Percentiles rank a stretch among this genome's conserved stretches.
Conservation (phyloP, 1,284 basidiomycete species). For the Moesziomyces aphidis region DNA sequence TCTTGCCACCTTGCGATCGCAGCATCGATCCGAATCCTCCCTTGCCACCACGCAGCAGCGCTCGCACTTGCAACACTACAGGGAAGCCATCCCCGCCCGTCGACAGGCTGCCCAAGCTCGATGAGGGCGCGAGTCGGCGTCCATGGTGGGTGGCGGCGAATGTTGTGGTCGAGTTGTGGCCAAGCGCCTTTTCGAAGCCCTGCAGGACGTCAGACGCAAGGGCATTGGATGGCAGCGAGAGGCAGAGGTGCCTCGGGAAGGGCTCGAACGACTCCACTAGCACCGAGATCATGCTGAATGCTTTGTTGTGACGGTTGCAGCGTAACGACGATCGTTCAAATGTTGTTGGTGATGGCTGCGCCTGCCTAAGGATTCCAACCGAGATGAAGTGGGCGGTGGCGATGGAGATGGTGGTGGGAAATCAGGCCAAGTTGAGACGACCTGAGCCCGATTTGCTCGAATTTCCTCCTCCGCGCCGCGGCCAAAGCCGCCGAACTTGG, state of each 20-base stretch:
- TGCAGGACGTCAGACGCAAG: constrained; percentile 33
- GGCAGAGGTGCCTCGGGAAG: constrained; percentile 39
- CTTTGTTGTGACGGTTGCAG: background rate
- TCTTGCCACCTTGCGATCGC: constrained; percentile 93
- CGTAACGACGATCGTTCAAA: no score
- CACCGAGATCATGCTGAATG: constrained; percentile 22
- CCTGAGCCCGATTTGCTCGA: background rate
- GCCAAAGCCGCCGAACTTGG: background rate
- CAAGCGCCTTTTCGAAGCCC: constrained; percentile 29
- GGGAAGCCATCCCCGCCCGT: constrained; percentile 14
- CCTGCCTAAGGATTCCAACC: no score
- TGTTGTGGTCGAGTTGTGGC: constrained; percentile 1
- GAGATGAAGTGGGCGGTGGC: background rate
- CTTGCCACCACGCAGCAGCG: constrained; percentile 80
- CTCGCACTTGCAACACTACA: constrained; percentile 45
- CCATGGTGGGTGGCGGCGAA: constrained; percentile 29
- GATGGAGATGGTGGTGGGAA: background rate
- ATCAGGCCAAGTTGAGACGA: background rate
- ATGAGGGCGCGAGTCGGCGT: constrained; percentile 4
- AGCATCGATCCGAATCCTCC: constrained; percentile 97
- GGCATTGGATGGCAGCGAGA: constrained; percentile 30
- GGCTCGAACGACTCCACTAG: constrained; percentile 47
- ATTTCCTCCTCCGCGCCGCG: background rate
- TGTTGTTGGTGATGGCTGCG: no score
- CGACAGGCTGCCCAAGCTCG: constrained; percentile 4